Evolutionary conservation across 495 filamentous ascomycete genomes (phyloP).

Genomic region (Lineolata rhizophorae): DNA sequence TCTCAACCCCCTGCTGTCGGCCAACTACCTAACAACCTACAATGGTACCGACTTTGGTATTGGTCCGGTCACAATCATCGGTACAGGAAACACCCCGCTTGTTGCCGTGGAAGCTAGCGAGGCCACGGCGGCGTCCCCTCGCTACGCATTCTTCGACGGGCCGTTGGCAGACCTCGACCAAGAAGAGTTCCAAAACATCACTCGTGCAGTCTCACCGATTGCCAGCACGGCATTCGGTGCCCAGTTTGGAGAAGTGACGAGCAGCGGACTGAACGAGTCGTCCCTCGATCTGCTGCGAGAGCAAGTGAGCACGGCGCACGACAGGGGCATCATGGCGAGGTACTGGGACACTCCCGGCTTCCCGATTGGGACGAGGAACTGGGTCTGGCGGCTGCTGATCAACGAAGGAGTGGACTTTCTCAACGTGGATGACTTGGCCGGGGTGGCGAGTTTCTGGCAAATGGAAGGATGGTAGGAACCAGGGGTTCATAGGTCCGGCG

Average conservation of each 20-base stretch:
- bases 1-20: slow-evolving; percentile 12
- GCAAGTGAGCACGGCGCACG: slow-evolving; percentile 19
- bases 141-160: slow-evolving; percentile 43
- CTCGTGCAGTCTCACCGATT: slow-evolving; percentile 11
- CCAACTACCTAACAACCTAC: slow-evolving; percentile 15
- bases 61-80: slow-evolving; percentile 17
- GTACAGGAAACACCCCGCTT: slow-evolving; percentile 19
- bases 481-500: too few species aligned
- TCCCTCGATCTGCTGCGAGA: slow-evolving; percentile 15
- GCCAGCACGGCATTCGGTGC: slow-evolving; percentile 11
- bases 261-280: slow-evolving; percentile 11
- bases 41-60: slow-evolving; percentile 11
- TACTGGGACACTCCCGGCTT: slow-evolving; percentile 21
- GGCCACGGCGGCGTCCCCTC: slow-evolving; percentile 8
- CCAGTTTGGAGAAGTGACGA: slow-evolving; percentile 18
- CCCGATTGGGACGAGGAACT: slow-evolving; percentile 18
- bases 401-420: slow-evolving; percentile 18
- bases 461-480: too few species aligned
- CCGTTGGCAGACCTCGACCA: slow-evolving; percentile 26
- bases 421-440: slow-evolving; percentile 21
- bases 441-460: slow-evolving; percentile 19
- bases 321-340: slow-evolving; percentile 15
- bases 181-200: slow-evolving; percentile 19
- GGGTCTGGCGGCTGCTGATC: slow-evolving; percentile 16
- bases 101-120: too few species aligned